Conservation (phyloP, 225 moss, liverwort and hornwort genomes). For the Sphagnum contortum region DNA sequence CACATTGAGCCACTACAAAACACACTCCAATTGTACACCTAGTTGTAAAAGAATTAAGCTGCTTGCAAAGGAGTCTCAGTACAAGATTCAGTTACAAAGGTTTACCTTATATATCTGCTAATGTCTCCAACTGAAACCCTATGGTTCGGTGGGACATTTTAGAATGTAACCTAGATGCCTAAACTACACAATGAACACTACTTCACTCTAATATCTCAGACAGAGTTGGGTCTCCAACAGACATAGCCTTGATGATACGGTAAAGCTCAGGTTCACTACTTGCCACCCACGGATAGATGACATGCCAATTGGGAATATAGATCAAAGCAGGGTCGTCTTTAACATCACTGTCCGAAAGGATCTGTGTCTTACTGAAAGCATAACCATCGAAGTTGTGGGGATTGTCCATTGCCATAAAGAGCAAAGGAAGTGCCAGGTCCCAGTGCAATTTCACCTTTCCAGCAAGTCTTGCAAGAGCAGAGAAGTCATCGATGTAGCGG, state of each 20-base stretch:
- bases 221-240: slow-evolving; percentile 62
- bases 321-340: slow-evolving; percentile 50
- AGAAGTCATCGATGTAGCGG: slow-evolving; percentile 51
- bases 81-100: too few relatives aligned
- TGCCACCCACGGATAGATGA: slow-evolving; percentile 64
- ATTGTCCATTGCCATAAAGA: slow-evolving; percentile 75
- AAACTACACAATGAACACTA: background rate
- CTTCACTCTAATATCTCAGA: slow-evolving; percentile 64
- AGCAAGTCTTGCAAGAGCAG: slow-evolving; percentile 52
- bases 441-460: slow-evolving; percentile 57
- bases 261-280: slow-evolving; percentile 57
- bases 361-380: slow-evolving; percentile 43
- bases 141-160: too few relatives aligned
- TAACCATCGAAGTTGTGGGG: slow-evolving; percentile 40
- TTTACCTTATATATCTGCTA: too few relatives aligned
- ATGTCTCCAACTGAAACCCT: too few relatives aligned
- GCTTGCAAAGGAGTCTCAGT: too few relatives aligned
- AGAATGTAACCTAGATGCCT: too few relatives aligned
- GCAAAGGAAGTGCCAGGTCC: slow-evolving; percentile 71
- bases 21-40: too few relatives aligned
- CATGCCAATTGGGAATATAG: slow-evolving; percentile 52
- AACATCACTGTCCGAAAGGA: slow-evolving; percentile 36
- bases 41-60: too few relatives aligned
- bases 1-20: too few relatives aligned
- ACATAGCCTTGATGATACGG: slow-evolving; percentile 64